A percentile compares a stretch with the other conserved stretches of the same genome.
phyloP scores from a whole-genome alignment of 2,329 filamentous ascomycete species.

The Fusarium goolgardi region DNA sequence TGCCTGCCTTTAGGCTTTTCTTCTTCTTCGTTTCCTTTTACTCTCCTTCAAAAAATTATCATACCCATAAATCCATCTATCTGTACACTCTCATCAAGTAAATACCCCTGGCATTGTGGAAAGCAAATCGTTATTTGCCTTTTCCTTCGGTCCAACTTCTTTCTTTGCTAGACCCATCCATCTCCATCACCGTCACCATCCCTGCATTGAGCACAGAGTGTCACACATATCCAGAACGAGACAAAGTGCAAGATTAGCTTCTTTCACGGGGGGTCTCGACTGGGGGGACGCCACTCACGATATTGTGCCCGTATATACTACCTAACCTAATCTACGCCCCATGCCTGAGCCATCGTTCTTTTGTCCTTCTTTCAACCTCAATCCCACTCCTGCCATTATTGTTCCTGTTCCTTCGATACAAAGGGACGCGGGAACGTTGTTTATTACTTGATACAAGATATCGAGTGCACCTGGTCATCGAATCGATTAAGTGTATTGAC shows the following conservation, averaged over 20 bases:
- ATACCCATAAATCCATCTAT: background rate
- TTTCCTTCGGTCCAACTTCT: slow-evolving; percentile 17
- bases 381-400: background rate
- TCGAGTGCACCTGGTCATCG: slow-evolving; percentile 7
- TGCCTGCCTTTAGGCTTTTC: slow-evolving; percentile 9
- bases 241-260: slow-evolving; percentile 38
- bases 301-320: slow-evolving; percentile 8
- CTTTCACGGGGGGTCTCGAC: slow-evolving; percentile 14
- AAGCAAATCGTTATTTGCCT: slow-evolving; percentile 10
- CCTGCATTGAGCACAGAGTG: slow-evolving; percentile 27
- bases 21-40: slow-evolving; percentile 9
- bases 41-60: background rate
- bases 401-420: slow-evolving; percentile 4
- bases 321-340: slow-evolving; percentile 6
- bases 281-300: slow-evolving; percentile 37
- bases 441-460: slow-evolving; percentile 8
- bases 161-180: slow-evolving; percentile 1
- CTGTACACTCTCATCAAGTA: background rate
- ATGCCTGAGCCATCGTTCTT: slow-evolving; percentile 8
- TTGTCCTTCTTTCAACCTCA: slow-evolving; percentile 26
- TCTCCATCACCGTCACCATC: slow-evolving; percentile 20
- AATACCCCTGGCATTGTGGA: slow-evolving; percentile 3
- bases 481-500: slow-evolving; percentile 25
- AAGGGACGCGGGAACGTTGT: slow-evolving; percentile 3
- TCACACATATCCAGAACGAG: slow-evolving; percentile 34